phyloP scores from a whole-genome alignment of 1,139 yeast species.

The Suhomyces guaymorum region DNA sequence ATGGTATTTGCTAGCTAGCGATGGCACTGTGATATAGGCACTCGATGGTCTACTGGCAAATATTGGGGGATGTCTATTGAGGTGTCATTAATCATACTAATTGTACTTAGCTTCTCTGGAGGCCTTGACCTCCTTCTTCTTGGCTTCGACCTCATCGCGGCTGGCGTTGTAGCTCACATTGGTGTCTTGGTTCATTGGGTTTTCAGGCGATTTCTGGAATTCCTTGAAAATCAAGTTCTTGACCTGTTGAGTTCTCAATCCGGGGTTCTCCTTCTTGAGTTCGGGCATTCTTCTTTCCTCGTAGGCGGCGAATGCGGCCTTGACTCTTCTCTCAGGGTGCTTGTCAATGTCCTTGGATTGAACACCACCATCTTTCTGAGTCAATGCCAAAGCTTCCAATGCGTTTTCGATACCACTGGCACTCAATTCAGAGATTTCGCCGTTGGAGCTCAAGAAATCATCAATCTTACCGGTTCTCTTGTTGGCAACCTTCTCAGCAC shows the following conservation, averaged over 20 bases:
- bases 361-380: conserved; percentile 56
- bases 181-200: conserved; percentile 82
- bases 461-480: conserved; percentile 65
- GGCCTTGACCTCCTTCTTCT: conserved; percentile 53
- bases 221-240: conserved; percentile 76
- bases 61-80: not conserved
- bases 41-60: not conserved
- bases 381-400: conserved; percentile 71
- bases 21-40: no score
- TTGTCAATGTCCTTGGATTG: conserved; percentile 69
- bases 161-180: conserved; percentile 64
- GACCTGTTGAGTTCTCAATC: conserved; percentile 75
- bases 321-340: conserved; percentile 87
- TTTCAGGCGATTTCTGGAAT: conserved; percentile 76
- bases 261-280: conserved; percentile 74
- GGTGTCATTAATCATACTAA: no score
- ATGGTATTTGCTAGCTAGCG: no score
- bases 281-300: conserved; percentile 77
- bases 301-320: conserved; percentile 74
- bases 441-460: conserved; percentile 56
- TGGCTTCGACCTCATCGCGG: conserved; percentile 50
- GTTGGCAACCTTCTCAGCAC: conserved; percentile 69
- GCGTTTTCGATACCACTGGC: conserved; percentile 82
- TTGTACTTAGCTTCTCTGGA: conserved; percentile 46
- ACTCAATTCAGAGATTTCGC: conserved; percentile 53